phyloP scores from a whole-genome alignment of 257 asterid genomes.

The Solanum rostratum region DNA sequence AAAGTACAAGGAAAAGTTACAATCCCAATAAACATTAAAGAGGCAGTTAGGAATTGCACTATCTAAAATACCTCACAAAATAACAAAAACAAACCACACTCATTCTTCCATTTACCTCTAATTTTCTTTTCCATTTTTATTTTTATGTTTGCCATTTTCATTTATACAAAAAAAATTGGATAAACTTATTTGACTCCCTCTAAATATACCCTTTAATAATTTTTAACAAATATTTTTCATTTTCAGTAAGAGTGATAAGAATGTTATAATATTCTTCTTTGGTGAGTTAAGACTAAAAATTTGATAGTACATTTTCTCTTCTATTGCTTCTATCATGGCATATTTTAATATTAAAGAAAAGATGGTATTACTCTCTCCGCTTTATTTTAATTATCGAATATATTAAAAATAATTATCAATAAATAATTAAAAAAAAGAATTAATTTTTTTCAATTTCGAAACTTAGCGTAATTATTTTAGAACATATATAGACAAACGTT shows the following conservation, averaged over 20 bases:
- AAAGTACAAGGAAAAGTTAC: constrained; percentile 4
- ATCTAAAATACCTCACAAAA: constrained; percentile 22
- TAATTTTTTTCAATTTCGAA: too few species aligned
- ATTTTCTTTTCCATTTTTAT: not conserved
- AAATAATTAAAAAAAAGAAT: too few species aligned
- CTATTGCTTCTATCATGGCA: not conserved
- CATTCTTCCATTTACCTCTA: constrained; percentile 16
- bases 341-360: not conserved
- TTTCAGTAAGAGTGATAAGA: not conserved
- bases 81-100: constrained; percentile 10
- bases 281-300: too few species aligned
- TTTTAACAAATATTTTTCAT: not conserved
- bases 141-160: not conserved
- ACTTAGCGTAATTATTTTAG: too few species aligned
- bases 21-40: constrained; percentile 38
- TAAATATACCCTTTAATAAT: not conserved
- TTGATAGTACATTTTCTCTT: not conserved
- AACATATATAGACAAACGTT: too few species aligned
- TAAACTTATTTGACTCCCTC: not conserved
- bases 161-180: not conserved
- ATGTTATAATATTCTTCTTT: not conserved
- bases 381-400: too few species aligned
- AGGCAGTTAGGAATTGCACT: constrained; percentile 30
- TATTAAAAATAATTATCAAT: too few species aligned
- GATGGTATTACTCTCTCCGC: too few species aligned